These are phyloP conservation scores for Fusarium sp. DNA, from an alignment of 2,329 filamentous ascomycete genomes.

Conservation along the genomic window DNA sequence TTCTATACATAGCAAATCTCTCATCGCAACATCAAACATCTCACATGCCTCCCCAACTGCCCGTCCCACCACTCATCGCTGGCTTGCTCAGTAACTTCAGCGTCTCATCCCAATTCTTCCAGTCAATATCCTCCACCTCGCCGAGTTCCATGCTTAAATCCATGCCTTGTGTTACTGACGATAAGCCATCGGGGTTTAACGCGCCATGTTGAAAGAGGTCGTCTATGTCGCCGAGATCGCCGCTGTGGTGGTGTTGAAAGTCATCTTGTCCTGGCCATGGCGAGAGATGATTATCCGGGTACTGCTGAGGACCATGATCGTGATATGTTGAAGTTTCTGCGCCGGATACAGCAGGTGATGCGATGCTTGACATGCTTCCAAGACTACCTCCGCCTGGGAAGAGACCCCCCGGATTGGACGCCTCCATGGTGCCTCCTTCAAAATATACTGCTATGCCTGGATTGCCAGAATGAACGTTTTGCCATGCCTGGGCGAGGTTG, in stretches of 20 bases:
- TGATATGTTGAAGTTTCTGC: conserved; percentile 2
- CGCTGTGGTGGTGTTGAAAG: conserved; percentile 11
- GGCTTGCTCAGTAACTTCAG: conserved; percentile 15
- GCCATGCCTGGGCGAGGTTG: conserved; percentile 15
- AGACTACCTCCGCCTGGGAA: conserved; percentile 23
- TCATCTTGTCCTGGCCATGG: conserved; percentile 22
- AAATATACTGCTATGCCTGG: conserved; percentile 23
- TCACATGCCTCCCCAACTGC: conserved; percentile 38
- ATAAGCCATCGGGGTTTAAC: background rate
- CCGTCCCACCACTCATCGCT: conserved; percentile 9
- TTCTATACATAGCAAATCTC: background rate
- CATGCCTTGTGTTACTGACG: background rate
- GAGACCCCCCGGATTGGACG: background rate
- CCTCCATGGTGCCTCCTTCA: conserved; percentile 17
- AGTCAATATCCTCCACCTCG: conserved; percentile 37
- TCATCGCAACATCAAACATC: background rate
- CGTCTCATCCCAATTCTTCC: conserved; percentile 36
- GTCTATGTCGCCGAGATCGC: conserved; percentile 7
- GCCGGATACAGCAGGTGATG: conserved; percentile 30
- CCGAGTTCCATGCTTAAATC: conserved; percentile 31
- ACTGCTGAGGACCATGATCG: background rate
- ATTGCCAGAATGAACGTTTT: conserved; percentile 14
- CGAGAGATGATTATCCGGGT: conserved; percentile 1
- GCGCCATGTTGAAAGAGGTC: conserved; percentile 12
- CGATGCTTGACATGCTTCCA: conserved; percentile 26